Conservation (phyloP, 2,329 filamentous ascomycete genomes). For the Calcarisporium arbuscula region DNA sequence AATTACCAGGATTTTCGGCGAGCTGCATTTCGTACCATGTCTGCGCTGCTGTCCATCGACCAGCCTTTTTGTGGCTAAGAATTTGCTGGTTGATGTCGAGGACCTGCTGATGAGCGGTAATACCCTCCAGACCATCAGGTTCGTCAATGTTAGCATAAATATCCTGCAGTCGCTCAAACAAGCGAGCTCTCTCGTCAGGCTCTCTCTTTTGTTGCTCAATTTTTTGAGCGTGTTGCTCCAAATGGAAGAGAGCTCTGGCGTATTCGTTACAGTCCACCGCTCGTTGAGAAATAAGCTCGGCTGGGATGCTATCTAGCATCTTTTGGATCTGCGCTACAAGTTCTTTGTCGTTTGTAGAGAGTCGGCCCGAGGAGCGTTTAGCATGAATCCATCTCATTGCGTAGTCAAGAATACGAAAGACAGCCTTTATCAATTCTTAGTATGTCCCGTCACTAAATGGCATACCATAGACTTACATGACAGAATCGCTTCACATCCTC, state of each 20-base stretch:
- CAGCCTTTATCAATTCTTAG: slow-evolving; percentile 48
- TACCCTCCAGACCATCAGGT: slow-evolving; percentile 90
- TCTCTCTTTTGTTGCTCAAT: slow-evolving; percentile 38
- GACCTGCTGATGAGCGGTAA: slow-evolving; percentile 78
- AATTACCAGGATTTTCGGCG: slow-evolving; percentile 68
- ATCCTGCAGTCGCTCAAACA: slow-evolving; percentile 76
- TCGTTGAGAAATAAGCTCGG: slow-evolving; percentile 67
- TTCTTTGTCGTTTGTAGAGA: slow-evolving; percentile 36
- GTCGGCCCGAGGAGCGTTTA: slow-evolving; percentile 39
- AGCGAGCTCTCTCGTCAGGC: slow-evolving; percentile 50
- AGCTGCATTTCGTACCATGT: slow-evolving; percentile 96
- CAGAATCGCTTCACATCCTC: slow-evolving; percentile 81
- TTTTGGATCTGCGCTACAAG: slow-evolving; percentile 43
- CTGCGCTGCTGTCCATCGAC: slow-evolving; percentile 88
- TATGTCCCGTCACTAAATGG: slow-evolving; percentile 10
- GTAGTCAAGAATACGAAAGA: slow-evolving; percentile 89
- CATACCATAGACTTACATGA: slow-evolving; percentile 53
- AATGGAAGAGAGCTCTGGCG: slow-evolving; percentile 84
- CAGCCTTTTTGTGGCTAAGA: slow-evolving; percentile 85
- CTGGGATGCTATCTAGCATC: slow-evolving; percentile 59
- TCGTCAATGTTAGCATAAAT: slow-evolving; percentile 98
- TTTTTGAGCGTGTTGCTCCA: slow-evolving; percentile 77
- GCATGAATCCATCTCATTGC: slow-evolving; percentile 83
- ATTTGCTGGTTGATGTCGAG: slow-evolving; percentile 93
- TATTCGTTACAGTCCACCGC: slow-evolving; percentile 94